A percentile compares a stretch with the other conserved stretches of the same genome.
Conservation (phyloP, 768 basidiomycete species). For the Lepiota venenata region DNA sequence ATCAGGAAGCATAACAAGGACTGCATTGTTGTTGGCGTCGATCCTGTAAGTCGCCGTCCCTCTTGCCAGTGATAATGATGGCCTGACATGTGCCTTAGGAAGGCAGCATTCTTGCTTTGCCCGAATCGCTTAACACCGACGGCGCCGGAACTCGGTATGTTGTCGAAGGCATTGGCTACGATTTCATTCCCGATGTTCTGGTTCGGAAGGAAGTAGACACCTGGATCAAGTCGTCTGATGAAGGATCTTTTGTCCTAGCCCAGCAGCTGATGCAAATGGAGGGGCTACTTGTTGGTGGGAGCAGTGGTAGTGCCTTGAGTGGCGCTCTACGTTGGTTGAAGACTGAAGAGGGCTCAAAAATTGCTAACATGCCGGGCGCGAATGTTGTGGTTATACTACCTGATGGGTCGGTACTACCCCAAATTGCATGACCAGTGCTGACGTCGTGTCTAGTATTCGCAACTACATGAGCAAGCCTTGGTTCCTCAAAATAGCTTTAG, state of each 20-base stretch:
- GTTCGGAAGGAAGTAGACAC: conserved; percentile 52
- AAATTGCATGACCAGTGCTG: conserved; percentile 8
- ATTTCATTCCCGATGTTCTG: conserved; percentile 88
- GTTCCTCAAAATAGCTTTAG: conserved; percentile 73
- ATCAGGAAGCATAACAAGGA: conserved; percentile 80
- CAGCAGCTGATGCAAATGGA: conserved; percentile 77
- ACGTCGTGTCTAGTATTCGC: conserved; percentile 53
- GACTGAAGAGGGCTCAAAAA: conserved; percentile 56
- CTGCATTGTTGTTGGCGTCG: conserved; percentile 79
- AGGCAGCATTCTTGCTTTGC: conserved; percentile 84
- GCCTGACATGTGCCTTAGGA: conserved; percentile 39
- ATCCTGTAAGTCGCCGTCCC: conserved; percentile 61
- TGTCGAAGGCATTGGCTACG: conserved; percentile 97
- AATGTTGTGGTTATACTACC: conserved; percentile 91
- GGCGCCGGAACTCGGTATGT: conserved; percentile 56
- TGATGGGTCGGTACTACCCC: conserved; percentile 66
- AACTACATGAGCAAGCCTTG: conserved; percentile 95
- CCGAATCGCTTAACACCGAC: conserved; percentile 57
- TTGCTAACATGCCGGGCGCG: conserved; percentile 64
- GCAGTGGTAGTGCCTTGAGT: conserved; percentile 82
- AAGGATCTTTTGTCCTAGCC: conserved; percentile 76
- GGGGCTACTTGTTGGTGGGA: conserved; percentile 91
- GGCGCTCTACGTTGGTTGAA: conserved; percentile 79
- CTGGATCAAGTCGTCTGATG: conserved; percentile 88
- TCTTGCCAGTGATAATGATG: neutral